A percentile compares a stretch with the other conserved stretches of the same genome.
Conservation (phyloP, 306 rosid genomes). For the Vigna hirtella region DNA sequence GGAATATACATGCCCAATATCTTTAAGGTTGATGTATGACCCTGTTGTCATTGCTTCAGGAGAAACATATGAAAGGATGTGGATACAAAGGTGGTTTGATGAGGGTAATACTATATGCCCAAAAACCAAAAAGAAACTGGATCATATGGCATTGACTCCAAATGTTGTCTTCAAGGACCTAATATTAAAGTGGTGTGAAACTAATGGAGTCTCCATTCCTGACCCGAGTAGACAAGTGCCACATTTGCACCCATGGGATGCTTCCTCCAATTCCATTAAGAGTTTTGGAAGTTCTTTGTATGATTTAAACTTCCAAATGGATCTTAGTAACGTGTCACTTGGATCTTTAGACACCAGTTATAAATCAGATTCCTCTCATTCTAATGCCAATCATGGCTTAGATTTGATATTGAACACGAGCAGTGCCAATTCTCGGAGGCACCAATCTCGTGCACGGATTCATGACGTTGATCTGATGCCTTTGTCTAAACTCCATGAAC, state of each 20-base stretch:
- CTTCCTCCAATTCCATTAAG: constrained; percentile 67
- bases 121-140: constrained; percentile 57
- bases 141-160: constrained; percentile 63
- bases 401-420: constrained; percentile 48
- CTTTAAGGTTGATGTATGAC: constrained; percentile 80
- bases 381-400: constrained; percentile 48
- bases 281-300: constrained; percentile 91
- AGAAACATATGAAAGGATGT: constrained; percentile 76
- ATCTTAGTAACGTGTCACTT: constrained; percentile 74
- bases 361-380: constrained; percentile 57
- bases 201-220: constrained; percentile 57
- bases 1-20: constrained; percentile 76
- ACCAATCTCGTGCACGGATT: constrained; percentile 47
- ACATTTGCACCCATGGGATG: constrained; percentile 61
- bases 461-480: constrained; percentile 44
- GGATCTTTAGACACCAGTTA: constrained; percentile 72
- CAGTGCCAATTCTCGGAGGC: constrained; percentile 48
- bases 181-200: constrained; percentile 71
- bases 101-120: constrained; percentile 84
- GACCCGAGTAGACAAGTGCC: constrained; percentile 60
- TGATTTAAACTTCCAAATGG: constrained; percentile 67
- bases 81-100: constrained; percentile 87
- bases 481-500: constrained; percentile 62
- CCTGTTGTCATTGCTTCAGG: constrained; percentile 91
- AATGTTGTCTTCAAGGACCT: constrained; percentile 67